These are phyloP conservation scores for Trichoderma guizhouense DNA, from an alignment of 2,329 filamentous ascomycete genomes.

Conservation along the genomic window DNA sequence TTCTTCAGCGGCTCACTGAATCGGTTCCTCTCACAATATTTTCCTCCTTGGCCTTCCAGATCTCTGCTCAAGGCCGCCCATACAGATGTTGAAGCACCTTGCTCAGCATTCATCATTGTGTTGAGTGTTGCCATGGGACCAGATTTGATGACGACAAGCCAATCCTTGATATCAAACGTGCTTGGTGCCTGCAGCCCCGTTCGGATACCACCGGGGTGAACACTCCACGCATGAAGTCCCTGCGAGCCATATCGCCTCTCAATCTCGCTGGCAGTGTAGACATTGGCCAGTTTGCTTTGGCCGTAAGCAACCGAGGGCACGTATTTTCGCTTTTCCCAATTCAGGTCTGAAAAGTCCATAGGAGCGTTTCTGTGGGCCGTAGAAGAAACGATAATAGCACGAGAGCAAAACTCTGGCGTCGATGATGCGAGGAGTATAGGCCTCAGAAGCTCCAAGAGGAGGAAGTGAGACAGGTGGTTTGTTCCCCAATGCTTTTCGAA, in stretches of 20 bases:
- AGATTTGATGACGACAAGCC: conserved; percentile 1
- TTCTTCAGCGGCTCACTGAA: conserved; percentile 13
- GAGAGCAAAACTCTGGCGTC: conserved; percentile 23
- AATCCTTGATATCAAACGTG: background rate
- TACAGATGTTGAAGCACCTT: conserved; percentile 47
- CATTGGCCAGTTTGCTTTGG: conserved; percentile 49
- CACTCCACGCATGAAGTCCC: conserved; percentile 40
- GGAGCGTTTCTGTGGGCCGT: conserved; percentile 20
- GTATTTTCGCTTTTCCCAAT: conserved; percentile 26
- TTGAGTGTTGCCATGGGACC: conserved; percentile 1
- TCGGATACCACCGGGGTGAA: conserved; percentile 47
- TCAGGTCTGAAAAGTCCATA: conserved; percentile 22
- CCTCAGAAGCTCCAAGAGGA: conserved; percentile 41
- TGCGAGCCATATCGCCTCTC: conserved; percentile 45
- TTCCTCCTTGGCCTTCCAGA: conserved; percentile 44
- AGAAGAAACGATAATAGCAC: conserved; percentile 35
- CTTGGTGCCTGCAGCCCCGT: conserved; percentile 18
- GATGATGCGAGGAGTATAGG: conserved; percentile 34
- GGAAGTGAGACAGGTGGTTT: conserved; percentile 44
- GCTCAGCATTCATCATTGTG: conserved; percentile 25
- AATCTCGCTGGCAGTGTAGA: conserved; percentile 49
- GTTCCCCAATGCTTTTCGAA: conserved; percentile 42
- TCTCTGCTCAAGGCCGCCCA: conserved; percentile 40
- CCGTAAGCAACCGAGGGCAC: conserved; percentile 41
- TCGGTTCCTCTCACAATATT: conserved; percentile 36